A percentile compares a stretch with the other conserved stretches of the same genome.
Evolutionary conservation across 352 stramenopile species (phyloP).

Genomic region (Globisporangium cederbergense): DNA sequence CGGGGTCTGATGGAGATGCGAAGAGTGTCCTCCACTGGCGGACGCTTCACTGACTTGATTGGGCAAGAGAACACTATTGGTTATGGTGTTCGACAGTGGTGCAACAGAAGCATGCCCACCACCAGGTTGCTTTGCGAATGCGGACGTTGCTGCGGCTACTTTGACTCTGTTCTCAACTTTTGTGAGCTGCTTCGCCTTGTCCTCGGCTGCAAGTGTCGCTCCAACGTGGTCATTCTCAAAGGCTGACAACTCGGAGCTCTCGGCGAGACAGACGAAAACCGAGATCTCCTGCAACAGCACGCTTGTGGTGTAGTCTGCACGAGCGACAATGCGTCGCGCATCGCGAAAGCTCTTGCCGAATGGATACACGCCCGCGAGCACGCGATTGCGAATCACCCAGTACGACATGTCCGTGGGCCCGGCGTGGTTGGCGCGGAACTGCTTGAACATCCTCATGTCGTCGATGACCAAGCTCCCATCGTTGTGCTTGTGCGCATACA

Average conservation of each 20-base stretch:
- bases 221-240: conserved; percentile 12
- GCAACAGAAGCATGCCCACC: background rate
- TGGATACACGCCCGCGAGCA: conserved; percentile 61
- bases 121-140: conserved; percentile 3
- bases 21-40: background rate
- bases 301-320: conserved; percentile 50
- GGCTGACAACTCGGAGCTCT: conserved; percentile 32
- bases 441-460: conserved; percentile 51
- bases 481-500: conserved; percentile 27
- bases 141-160: background rate
- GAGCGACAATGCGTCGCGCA: conserved; percentile 38
- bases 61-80: background rate
- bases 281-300: conserved; percentile 62
- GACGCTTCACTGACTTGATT: background rate
- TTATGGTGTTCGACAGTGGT: background rate
- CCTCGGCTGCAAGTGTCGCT: background rate
- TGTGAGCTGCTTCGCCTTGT: conserved; percentile 5
- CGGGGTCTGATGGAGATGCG: conserved; percentile 9
- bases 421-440: conserved; percentile 62
- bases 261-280: conserved; percentile 64
- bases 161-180: background rate
- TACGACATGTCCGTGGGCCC: conserved; percentile 68
- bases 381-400: conserved; percentile 56
- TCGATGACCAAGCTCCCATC: conserved; percentile 51
- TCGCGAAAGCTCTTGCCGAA: conserved; percentile 41